Evolutionary conservation across 2,329 filamentous ascomycete species (phyloP).

Genomic region (Penicillium brasilianum): DNA sequence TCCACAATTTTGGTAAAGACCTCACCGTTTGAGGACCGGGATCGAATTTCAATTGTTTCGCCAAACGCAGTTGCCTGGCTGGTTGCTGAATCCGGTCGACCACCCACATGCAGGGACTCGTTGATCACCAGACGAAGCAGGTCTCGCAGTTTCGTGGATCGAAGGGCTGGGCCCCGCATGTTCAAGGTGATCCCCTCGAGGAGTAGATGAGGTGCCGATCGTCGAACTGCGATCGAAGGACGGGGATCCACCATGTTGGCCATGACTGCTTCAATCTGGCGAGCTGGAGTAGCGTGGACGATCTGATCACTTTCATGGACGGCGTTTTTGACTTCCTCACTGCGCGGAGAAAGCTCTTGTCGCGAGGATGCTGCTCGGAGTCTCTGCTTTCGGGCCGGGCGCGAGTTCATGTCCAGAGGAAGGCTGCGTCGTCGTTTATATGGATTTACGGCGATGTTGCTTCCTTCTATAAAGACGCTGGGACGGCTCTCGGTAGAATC

Average conservation of each 20-base stretch:
- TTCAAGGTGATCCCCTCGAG: constrained; percentile 45
- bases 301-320: constrained; percentile 51
- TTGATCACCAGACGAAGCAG: constrained; percentile 54
- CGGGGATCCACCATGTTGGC: constrained; percentile 44
- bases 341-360: constrained; percentile 45
- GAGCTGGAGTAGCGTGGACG: constrained; percentile 42
- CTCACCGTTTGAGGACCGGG: constrained; percentile 51
- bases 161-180: constrained; percentile 41
- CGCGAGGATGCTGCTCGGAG: constrained; percentile 38
- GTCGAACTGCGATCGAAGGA: constrained; percentile 43
- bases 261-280: constrained; percentile 47
- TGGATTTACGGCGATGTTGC: constrained; percentile 49
- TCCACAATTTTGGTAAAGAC: constrained; percentile 51
- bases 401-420: constrained; percentile 41
- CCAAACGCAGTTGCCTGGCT: constrained; percentile 51
- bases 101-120: constrained; percentile 54
- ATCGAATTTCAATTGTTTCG: constrained; percentile 53
- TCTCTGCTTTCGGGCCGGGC: constrained; percentile 45
- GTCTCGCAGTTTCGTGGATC: constrained; percentile 53
- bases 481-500: constrained; percentile 42
- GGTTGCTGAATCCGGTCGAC: constrained; percentile 54
- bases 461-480: constrained; percentile 50
- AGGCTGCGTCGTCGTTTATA: constrained; percentile 53
- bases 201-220: constrained; percentile 43
- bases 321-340: constrained; percentile 47